Percentiles rank a stretch among this genome's conserved stretches.
Evolutionary conservation across 495 filamentous ascomycete species (phyloP).

Genomic region (Physcia stellaris): DNA sequence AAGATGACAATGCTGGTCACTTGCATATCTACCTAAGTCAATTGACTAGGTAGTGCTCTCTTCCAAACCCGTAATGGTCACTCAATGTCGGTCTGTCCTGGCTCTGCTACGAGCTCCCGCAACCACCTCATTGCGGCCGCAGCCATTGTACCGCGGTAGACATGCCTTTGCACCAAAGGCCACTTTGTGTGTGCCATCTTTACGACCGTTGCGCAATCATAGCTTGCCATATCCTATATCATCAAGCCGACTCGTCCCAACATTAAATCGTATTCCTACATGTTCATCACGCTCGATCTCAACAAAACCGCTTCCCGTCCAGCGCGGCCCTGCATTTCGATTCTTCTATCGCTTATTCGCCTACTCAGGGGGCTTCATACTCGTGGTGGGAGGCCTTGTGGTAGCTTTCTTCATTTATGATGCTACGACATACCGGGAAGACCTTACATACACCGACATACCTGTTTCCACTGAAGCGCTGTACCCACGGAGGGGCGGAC

Average conservation of each 20-base stretch:
- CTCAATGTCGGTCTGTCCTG: too few species aligned
- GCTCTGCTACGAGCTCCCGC: too few species aligned
- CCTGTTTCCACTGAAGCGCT: constrained; percentile 72
- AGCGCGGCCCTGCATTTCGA: constrained; percentile 19
- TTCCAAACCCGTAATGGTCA: too few species aligned
- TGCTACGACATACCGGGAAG: constrained; percentile 72
- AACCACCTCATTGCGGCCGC: too few species aligned
- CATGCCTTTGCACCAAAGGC: too few species aligned
- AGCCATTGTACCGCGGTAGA: too few species aligned
- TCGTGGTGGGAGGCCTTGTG: constrained; percentile 40
- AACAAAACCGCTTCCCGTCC: constrained; percentile 10
- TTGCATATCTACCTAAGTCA: too few species aligned
- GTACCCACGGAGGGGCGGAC: constrained; percentile 69
- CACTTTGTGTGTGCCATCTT: too few species aligned
- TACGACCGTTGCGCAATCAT: background rate
- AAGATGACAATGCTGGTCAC: too few species aligned
- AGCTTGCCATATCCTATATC: background rate
- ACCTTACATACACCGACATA: constrained; percentile 51
- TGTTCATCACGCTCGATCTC: constrained; percentile 11
- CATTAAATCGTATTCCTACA: background rate
- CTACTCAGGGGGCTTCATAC: constrained; percentile 44
- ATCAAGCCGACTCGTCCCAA: background rate
- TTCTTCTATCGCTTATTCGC: constrained; percentile 36
- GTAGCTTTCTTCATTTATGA: constrained; percentile 90
- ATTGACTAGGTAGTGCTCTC: too few species aligned